phyloP scores from a whole-genome alignment of 305 asterid species.

The Coffea humblotiana region DNA sequence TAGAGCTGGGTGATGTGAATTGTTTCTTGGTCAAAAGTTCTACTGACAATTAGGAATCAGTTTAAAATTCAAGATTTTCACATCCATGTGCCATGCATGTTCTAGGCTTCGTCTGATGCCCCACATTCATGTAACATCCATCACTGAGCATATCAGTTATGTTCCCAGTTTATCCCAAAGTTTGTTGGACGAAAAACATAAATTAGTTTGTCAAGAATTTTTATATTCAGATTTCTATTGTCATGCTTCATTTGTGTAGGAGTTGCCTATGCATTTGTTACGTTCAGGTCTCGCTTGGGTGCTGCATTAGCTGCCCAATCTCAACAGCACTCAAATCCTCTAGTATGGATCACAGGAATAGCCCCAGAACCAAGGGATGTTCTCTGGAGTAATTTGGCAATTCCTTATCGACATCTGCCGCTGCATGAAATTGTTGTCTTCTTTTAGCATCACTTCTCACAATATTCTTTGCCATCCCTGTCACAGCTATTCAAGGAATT shows the following conservation, averaged over 20 bases:
- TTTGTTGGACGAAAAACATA: not conserved
- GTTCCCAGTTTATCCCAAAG: too few relatives aligned
- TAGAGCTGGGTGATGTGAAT: too few relatives aligned
- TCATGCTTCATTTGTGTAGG: constrained; percentile 40
- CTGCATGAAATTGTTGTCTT: constrained; percentile 57
- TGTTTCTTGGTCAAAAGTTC: too few relatives aligned
- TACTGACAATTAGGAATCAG: too few relatives aligned
- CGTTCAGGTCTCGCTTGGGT: constrained; percentile 88
- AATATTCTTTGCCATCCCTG: constrained; percentile 89
- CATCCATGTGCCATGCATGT: too few relatives aligned
- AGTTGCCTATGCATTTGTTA: constrained; percentile 89
- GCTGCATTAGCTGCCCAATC: constrained; percentile 95
- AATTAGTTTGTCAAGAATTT: not conserved
- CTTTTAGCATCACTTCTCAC: constrained; percentile 70
- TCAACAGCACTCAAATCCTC: constrained; percentile 81
- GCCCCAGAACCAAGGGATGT: constrained; percentile 98
- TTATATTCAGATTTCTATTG: constrained; percentile 1
- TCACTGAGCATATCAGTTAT: too few relatives aligned
- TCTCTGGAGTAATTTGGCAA: constrained; percentile 74
- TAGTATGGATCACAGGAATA: constrained; percentile 80
- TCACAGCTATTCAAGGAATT: constrained; percentile 89
- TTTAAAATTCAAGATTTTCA: too few relatives aligned
- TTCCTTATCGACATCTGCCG: constrained; percentile 57
- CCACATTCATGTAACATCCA: too few relatives aligned
- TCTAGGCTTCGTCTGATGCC: too few relatives aligned